Base-by-base conservation (phyloP, 176 grass and related monocot genomes). In the Aegilops tauschii region DNA sequence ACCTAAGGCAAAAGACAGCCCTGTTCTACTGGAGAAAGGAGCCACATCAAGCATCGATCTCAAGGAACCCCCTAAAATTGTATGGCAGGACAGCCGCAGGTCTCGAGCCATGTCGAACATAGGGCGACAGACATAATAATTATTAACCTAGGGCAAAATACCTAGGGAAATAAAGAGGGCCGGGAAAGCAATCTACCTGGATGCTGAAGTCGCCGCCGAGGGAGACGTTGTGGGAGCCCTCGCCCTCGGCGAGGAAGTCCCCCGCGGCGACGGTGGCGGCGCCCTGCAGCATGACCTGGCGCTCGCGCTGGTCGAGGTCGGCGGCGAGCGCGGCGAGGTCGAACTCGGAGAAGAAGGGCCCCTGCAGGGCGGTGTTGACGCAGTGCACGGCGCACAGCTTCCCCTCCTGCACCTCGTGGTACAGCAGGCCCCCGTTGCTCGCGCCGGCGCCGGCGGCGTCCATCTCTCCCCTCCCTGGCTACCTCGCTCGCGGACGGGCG, bases 381-480 rank as follows among this genome's bases (percentile, higher is more conserved):
- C 96, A 98, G 93, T 98, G 96, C 84, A 98, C 93, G 86, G 96
- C 96, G 88, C 96, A 98, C 3, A 98, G 90, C 92, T 98, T 98
- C 76, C 83, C 90, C 88, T 98, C 93, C 90, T 98, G 96, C 59
- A 98, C 94, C 92, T 98, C 93, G 82, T 98, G 96, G 90, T 98
- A 98, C 40, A 98, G 93, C 71, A 98, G 86, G 0, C 96, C 95
- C 45, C 95, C 93, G 86, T 98, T 98, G 93, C 93, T 95, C 65
- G 91, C 74, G 61, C 74, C 90, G 28, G 72, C 90, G 28, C 42
- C 72, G 25, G 28, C 44, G 44, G 47, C n/a, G 80, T 69, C 49
- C 49, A 52, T 83, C 32, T 25, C 59, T 27, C 59, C 78, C 76
- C 3, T 35, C 54, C 5, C 77, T 4, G 12, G 45, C 45, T 52